These are phyloP conservation scores for Ophiocordyceps camponoti-leonardi DNA, from an alignment of 2,329 filamentous ascomycete genomes.

Conservation along the genomic window DNA sequence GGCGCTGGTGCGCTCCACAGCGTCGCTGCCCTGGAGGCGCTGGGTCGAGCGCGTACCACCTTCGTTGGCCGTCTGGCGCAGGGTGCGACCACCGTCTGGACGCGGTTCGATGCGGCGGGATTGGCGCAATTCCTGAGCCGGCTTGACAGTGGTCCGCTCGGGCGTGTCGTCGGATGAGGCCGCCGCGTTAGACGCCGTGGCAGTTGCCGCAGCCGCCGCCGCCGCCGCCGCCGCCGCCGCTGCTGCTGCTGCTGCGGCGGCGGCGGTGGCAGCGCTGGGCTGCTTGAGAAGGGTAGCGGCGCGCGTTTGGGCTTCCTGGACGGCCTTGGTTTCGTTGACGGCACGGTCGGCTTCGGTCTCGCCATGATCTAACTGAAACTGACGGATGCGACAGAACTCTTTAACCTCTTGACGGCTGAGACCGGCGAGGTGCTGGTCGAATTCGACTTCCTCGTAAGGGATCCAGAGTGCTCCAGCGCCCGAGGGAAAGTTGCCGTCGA, in stretches of 20 bases:
- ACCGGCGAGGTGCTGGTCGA: slow-evolving; percentile 35
- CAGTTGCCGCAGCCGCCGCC: neutral
- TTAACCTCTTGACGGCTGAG: slow-evolving; percentile 40
- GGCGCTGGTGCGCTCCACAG: slow-evolving; percentile 28
- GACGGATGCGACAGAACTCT: slow-evolving; percentile 45
- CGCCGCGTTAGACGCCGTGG: neutral
- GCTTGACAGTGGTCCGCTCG: neutral
- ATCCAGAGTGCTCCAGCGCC: slow-evolving; percentile 47
- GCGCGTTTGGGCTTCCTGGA: slow-evolving; percentile 30
- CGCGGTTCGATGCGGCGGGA: slow-evolving; percentile 21
- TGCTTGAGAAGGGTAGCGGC: slow-evolving; percentile 16
- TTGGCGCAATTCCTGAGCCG: slow-evolving; percentile 23
- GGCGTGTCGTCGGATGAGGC: neutral
- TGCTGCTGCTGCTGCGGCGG: neutral
- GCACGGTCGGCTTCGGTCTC: slow-evolving; percentile 29
- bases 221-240: neutral
- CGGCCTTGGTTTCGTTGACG: slow-evolving; percentile 33
- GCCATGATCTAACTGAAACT: slow-evolving; percentile 36
- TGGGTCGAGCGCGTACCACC: slow-evolving; percentile 3
- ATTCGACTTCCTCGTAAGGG: slow-evolving; percentile 41
- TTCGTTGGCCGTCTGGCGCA: slow-evolving; percentile 11
- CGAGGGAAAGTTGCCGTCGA: slow-evolving; percentile 41
- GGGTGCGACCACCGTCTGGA: slow-evolving; percentile 9
- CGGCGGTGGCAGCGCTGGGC: slow-evolving; percentile 2
- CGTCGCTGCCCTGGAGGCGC: slow-evolving; percentile 11